A percentile compares a stretch with the other conserved stretches of the same genome.
Conservation (phyloP, 1,284 basidiomycete species). For the Trametes polyzona region DNA sequence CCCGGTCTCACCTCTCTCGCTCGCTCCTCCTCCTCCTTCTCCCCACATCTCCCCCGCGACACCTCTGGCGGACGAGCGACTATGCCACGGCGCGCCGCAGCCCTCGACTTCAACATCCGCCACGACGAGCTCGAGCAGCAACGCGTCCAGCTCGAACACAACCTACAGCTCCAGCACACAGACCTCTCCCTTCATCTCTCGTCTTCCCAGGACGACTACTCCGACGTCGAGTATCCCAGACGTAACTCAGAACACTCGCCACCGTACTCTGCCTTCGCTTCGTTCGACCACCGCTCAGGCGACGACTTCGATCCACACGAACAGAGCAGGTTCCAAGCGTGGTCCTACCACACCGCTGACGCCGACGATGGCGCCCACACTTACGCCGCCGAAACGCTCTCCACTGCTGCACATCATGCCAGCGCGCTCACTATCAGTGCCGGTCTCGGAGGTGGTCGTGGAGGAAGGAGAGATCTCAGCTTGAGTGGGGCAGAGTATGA, state of each 20-base stretch:
- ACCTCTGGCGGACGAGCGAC: conserved; percentile 6
- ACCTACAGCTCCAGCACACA: conserved; percentile 71
- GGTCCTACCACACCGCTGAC: conserved; percentile 62
- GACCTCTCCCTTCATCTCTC: conserved; percentile 71
- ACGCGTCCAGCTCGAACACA: conserved; percentile 74
- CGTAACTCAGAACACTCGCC: conserved; percentile 61
- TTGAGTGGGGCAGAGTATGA: conserved; percentile 84
- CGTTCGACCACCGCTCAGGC: conserved; percentile 60
- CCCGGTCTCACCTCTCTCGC: conserved; percentile 1
- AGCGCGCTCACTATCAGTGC: conserved; percentile 85
- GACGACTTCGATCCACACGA: conserved; percentile 59
- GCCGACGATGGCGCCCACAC: conserved; percentile 67
- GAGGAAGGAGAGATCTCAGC: conserved; percentile 55
- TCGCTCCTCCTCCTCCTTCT: conserved; percentile 22
- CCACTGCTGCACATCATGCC: conserved; percentile 85
- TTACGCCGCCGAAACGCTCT: conserved; percentile 70
- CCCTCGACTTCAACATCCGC: conserved; percentile 50
- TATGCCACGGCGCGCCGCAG: conserved; percentile 31
- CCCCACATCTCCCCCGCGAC: conserved; percentile 23
- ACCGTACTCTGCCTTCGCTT: conserved; percentile 54
- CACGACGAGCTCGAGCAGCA: conserved; percentile 73
- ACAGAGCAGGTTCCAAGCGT: conserved; percentile 56
- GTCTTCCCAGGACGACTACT: conserved; percentile 46
- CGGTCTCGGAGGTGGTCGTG: conserved; percentile 62
- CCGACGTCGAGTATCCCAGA: conserved; percentile 68